Conservation (phyloP, 805 yeast genomes). For the Dipodascopsis tothii region DNA sequence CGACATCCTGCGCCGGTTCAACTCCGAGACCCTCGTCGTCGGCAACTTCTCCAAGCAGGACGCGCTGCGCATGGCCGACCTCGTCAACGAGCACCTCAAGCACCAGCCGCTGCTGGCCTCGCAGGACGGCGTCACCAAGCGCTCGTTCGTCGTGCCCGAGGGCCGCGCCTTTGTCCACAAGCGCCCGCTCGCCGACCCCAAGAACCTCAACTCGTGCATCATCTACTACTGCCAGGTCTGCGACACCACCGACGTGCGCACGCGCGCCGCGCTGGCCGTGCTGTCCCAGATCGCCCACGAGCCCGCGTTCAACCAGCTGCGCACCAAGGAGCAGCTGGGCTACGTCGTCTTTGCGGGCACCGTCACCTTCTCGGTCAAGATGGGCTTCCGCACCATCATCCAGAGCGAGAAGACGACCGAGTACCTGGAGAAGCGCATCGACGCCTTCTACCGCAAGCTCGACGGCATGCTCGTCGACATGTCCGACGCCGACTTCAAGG, state of each 20-base stretch:
- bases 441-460: conserved; percentile 49
- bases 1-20: conserved; percentile 50
- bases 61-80: conserved; percentile 44
- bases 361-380: conserved; percentile 59
- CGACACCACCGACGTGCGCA: conserved; percentile 36
- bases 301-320: conserved; percentile 79
- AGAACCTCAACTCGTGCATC: conserved; percentile 76
- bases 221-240: conserved; percentile 71
- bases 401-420: conserved; percentile 76
- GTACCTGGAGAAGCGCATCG: conserved; percentile 71
- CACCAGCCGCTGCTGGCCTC: conserved; percentile 39
- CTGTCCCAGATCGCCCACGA: conserved; percentile 69
- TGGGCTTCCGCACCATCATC: conserved; percentile 65
- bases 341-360: conserved; percentile 83
- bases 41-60: conserved; percentile 60
- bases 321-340: conserved; percentile 93
- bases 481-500: conserved; percentile 56
- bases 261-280: conserved; percentile 51
- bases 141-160: conserved; percentile 37
- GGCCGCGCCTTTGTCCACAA: conserved; percentile 38
- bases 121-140: conserved; percentile 36
- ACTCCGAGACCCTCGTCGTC: conserved; percentile 61
- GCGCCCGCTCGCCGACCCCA: conserved; percentile 48
- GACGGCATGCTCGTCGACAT: conserved; percentile 43
- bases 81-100: conserved; percentile 37